Evolutionary conservation across 306 rosid genomes (phyloP), one percentile per base, ranked within the genome.

Genomic region (Rosa chinensis): DNA sequence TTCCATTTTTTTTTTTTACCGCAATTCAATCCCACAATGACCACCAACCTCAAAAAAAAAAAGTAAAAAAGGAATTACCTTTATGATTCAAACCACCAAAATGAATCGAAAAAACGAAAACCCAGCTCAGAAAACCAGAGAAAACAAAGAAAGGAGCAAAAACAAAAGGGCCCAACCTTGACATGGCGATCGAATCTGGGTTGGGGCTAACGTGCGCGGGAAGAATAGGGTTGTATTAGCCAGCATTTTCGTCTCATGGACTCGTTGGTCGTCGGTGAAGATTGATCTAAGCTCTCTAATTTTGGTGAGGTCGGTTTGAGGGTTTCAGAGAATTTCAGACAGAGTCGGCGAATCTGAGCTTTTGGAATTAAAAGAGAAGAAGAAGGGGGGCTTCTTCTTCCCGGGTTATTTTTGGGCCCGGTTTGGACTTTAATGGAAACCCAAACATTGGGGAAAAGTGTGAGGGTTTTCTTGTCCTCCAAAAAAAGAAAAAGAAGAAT

Each of bases 151-250:
- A 44, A 18, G 25, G 21, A 55, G 61, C 6, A 4, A 52, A 53
- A 40, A 40, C 58, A 45, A 5, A 35, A 20, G 55, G 70, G 18
- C 61, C 68, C 8, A 6, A 88, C 92, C 92, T 88, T 73, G 86
- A 88, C 92, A 88, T 88, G 85, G 82, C 75, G 74, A 77, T 47
- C 71, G 86, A 64, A 79, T 72, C 73, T 74, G 79, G 52, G 81
- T 28, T 32, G 63, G 77, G 21, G 70, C 40, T 68, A 81, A 70
- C 37, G 61, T 56, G 83, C 76, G 77, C 76, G 70, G 83, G 70
- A 58, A 77, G 73, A 70, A 71, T 61, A 63, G 8, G 74, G 77
- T 73, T 43, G 49, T 39, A 44, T 23, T 56, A 50, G 35, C 77
- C 53, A 79, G 88, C 89, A 88, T 88, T 84, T 85, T 88, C 35